These are phyloP conservation scores for Hyphopichia fennica DNA, from an alignment of 1,139 yeast genomes.

Conservation along the genomic window DNA sequence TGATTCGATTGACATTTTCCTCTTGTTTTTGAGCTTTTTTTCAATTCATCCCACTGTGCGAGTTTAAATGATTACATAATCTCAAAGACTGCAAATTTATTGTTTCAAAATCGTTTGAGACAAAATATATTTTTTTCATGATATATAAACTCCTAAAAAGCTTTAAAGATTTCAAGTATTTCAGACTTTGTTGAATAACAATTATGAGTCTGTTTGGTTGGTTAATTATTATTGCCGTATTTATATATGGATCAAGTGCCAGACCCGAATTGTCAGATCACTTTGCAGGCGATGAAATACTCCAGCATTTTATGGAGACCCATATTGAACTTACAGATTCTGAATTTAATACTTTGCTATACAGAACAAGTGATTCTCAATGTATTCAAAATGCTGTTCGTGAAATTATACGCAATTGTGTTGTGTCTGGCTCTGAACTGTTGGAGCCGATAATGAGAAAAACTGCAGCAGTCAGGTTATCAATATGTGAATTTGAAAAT, in stretches of 20 bases:
- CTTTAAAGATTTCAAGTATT: too few relatives aligned
- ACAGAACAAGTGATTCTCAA: constrained; percentile 6
- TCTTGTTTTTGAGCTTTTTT: background rate
- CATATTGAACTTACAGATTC: background rate
- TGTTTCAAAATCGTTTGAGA: background rate
- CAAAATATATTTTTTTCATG: background rate
- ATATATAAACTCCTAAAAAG: background rate
- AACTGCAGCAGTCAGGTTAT: constrained; percentile 47
- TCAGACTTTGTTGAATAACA: too few relatives aligned
- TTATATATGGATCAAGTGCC: too few relatives aligned
- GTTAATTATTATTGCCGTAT: too few relatives aligned
- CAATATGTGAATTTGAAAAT: constrained; percentile 56
- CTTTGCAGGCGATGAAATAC: background rate
- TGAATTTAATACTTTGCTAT: background rate
- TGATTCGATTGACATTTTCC: background rate
- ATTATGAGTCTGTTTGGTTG: too few relatives aligned
- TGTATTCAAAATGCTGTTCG: constrained; percentile 30
- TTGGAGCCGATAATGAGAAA: constrained; percentile 29
- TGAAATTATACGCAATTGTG: constrained; percentile 27
- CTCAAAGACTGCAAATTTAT: background rate
- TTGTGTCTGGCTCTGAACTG: constrained; percentile 28
- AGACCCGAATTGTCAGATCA: too few relatives aligned
- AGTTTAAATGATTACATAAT: background rate
- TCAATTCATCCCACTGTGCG: background rate
- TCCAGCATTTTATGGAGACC: background rate